phyloP scores from a whole-genome alignment of 2,329 filamentous ascomycete species.

The Coniochaeta pulveracea region DNA sequence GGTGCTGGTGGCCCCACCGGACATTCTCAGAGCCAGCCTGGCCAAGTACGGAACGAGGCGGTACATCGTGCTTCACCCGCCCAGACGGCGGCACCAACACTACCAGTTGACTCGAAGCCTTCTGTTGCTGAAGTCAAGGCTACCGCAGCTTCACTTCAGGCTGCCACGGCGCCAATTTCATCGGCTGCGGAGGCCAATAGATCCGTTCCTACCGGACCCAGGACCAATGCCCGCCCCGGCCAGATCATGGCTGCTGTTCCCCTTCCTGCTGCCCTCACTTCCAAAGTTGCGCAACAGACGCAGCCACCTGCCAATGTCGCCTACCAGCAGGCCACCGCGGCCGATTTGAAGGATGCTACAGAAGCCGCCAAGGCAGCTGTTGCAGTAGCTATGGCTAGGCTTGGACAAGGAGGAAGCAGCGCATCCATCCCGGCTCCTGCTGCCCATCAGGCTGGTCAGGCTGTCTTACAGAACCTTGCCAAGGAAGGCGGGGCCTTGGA shows the following conservation, averaged over 20 bases:
- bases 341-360: slow-evolving; percentile 53
- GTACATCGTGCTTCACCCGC: too few species aligned
- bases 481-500: slow-evolving; percentile 62
- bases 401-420: slow-evolving; percentile 19
- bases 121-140: slow-evolving; percentile 40
- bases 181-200: slow-evolving; percentile 24
- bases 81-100: too few species aligned
- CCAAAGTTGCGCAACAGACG: slow-evolving; percentile 15
- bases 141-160: slow-evolving; percentile 40
- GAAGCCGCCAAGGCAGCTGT: slow-evolving; percentile 66
- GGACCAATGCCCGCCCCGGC: slow-evolving; percentile 20
- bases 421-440: slow-evolving; percentile 22
- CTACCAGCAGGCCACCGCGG: slow-evolving; percentile 24
- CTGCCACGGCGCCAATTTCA: slow-evolving; percentile 20
- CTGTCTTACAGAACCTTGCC: slow-evolving; percentile 55
- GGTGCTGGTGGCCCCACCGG: too few species aligned
- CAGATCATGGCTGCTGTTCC: slow-evolving; percentile 58
- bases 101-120: slow-evolving; percentile 59
- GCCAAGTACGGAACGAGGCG: too few species aligned
- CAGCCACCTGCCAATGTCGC: slow-evolving; percentile 22
- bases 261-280: slow-evolving; percentile 34
- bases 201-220: slow-evolving; percentile 34
- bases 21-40: slow-evolving; percentile 31
- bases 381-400: slow-evolving; percentile 69
- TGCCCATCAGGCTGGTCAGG: slow-evolving; percentile 27